A percentile compares a stretch with the other conserved stretches of the same genome.
phyloP scores from a whole-genome alignment of 2,329 filamentous ascomycete species.

The Xylaria sp. region DNA sequence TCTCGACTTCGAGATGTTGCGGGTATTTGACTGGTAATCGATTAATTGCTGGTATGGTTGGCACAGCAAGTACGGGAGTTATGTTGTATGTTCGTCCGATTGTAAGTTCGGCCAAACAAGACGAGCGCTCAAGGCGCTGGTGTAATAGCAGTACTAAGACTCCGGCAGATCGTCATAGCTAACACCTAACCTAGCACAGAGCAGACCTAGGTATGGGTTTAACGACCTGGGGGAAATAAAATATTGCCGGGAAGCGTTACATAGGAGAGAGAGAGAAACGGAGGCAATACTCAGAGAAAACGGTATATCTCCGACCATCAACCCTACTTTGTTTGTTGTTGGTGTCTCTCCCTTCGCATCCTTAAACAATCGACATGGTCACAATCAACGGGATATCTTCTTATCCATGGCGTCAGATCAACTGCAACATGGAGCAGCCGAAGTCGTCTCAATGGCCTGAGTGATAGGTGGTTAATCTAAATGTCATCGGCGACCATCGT shows the following conservation, averaged over 20 bases:
- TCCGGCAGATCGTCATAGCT: not conserved
- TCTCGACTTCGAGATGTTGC: not conserved
- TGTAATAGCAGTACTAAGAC: not conserved
- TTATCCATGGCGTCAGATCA: not conserved
- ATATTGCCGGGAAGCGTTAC: not conserved
- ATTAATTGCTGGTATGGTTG: not conserved
- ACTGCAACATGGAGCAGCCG: not conserved
- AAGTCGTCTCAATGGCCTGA: not conserved
- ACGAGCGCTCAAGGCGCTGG: conserved; percentile 6
- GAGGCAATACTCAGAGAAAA: not conserved
- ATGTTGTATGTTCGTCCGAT: conserved; percentile 13
- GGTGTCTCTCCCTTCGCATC: too few species aligned
- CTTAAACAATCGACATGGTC: not conserved
- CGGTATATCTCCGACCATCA: not conserved
- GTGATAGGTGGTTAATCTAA: not conserved
- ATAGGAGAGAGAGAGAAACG: not conserved
- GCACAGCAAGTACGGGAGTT: not conserved
- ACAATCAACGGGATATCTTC: not conserved
- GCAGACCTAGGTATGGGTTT: not conserved
- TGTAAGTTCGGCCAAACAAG: conserved; percentile 14
- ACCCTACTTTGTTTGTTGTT: too few species aligned
- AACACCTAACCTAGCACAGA: not conserved
- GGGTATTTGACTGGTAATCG: conserved; percentile 7
- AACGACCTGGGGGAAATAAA: not conserved
- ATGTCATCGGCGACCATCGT: not conserved